Conservation (phyloP, 2,329 filamentous ascomycete genomes). For the Cephalotrichum gorgonifer region DNA sequence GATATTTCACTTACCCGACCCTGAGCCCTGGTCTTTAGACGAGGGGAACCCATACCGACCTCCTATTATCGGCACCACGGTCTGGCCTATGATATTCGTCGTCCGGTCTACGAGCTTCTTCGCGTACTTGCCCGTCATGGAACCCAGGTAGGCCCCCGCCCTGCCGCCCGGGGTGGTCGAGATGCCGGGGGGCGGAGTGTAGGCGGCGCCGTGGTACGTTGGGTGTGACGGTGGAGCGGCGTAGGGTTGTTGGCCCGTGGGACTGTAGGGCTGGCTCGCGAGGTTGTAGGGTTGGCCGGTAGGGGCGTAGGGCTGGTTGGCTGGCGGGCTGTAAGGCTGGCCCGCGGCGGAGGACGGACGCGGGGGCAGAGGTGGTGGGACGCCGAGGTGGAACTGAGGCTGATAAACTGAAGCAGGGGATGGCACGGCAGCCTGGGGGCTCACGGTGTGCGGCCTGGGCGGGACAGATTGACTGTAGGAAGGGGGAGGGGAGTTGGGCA, state of each 20-base stretch:
- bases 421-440: neutral
- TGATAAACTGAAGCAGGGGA: neutral
- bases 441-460: neutral
- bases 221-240: neutral
- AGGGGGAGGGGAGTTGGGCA: neutral
- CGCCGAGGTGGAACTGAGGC: neutral
- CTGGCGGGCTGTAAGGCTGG: neutral
- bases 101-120: slow-evolving; percentile 11
- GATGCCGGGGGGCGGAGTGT: neutral
- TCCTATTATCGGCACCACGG: slow-evolving; percentile 10
- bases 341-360: neutral
- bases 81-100: slow-evolving; percentile 12
- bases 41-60: neutral
- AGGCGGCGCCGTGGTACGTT: too few species aligned
- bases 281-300: too few species aligned
- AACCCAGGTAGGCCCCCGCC: slow-evolving; percentile 3
- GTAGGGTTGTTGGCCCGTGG: neutral
- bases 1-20: neutral
- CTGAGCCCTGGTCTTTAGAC: neutral
- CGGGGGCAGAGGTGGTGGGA: neutral
- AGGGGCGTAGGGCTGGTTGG: too few species aligned
- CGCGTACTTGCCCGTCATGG: slow-evolving; percentile 10
- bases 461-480: neutral
- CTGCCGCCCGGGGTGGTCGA: neutral
- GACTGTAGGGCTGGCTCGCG: too few species aligned